These are phyloP conservation scores for Ophiostoma tasmaniense DNA, from an alignment of 2,329 filamentous ascomycete genomes.

Conservation along the genomic window DNA sequence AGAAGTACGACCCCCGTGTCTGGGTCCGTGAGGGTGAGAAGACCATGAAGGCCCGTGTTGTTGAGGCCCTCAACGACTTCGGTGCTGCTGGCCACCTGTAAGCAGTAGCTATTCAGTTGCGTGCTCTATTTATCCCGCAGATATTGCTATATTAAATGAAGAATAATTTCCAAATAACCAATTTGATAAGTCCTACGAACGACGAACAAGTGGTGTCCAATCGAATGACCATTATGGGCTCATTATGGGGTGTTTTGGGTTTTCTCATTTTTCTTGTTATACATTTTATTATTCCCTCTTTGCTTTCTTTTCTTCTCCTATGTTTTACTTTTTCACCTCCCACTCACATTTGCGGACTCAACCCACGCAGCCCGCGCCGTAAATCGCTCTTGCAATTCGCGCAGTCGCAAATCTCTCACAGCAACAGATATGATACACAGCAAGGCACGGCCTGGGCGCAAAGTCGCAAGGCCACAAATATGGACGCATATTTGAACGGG, in stretches of 20 bases:
- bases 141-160: not conserved
- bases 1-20: slow-evolving; percentile 80
- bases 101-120: not conserved
- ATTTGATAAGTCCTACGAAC: not conserved
- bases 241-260: not conserved
- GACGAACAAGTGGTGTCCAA: not conserved
- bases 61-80: slow-evolving; percentile 83
- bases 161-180: not conserved
- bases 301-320: not conserved
- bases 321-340: not conserved
- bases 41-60: slow-evolving; percentile 78
- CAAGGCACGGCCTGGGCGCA: not conserved
- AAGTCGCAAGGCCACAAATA: not conserved
- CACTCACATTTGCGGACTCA: not conserved
- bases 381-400: slow-evolving; percentile 5
- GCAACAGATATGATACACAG: not conserved
- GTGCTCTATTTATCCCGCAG: not conserved
- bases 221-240: not conserved
- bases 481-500: not conserved
- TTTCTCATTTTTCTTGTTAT: not conserved
- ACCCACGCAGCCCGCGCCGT: not conserved
- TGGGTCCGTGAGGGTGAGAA: slow-evolving; percentile 81
- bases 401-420: not conserved
- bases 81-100: slow-evolving; percentile 74
- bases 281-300: too few species aligned